These are phyloP conservation scores for Pleurotus ostreatus DNA, from an alignment of 768 basidiomycete genomes.

Conservation along the genomic window DNA sequence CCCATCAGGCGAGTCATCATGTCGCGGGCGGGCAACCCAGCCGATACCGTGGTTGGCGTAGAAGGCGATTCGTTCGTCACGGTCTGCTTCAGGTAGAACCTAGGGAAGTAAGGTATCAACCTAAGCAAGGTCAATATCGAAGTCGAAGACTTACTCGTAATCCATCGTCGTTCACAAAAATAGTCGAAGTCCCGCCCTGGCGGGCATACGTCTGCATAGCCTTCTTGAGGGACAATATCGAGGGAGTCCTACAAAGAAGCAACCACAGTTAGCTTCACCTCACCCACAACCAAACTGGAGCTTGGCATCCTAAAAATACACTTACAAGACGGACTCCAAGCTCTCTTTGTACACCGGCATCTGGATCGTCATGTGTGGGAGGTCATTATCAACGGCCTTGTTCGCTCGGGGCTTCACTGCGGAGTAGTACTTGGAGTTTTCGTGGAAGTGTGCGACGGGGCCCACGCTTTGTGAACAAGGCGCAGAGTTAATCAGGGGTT, in stretches of 20 bases:
- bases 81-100: slow-evolving; percentile 51
- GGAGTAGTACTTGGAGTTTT: slow-evolving; percentile 80
- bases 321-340: slow-evolving; percentile 62
- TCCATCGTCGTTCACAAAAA: slow-evolving; percentile 82
- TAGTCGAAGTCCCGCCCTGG: slow-evolving; percentile 74
- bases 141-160: slow-evolving; percentile 28
- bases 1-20: slow-evolving; percentile 48
- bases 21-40: slow-evolving; percentile 71
- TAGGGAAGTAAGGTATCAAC: slow-evolving; percentile 21
- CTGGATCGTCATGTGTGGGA: slow-evolving; percentile 78
- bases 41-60: slow-evolving; percentile 73
- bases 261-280: too few species aligned
- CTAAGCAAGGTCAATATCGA: not conserved
- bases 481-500: slow-evolving; percentile 36
- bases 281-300: too few species aligned
- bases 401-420: slow-evolving; percentile 54
- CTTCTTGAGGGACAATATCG: slow-evolving; percentile 69
- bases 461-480: slow-evolving; percentile 50
- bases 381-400: slow-evolving; percentile 43
- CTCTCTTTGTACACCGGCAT: slow-evolving; percentile 87
- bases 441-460: slow-evolving; percentile 74
- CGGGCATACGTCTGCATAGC: slow-evolving; percentile 86
- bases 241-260: slow-evolving; percentile 44
- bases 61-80: slow-evolving; percentile 61
- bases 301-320: slow-evolving; percentile 3